Percentiles rank a stretch among this genome's conserved stretches.
Conservation (phyloP, 208 protist species). For the Jaenimonas drosophilae region DNA sequence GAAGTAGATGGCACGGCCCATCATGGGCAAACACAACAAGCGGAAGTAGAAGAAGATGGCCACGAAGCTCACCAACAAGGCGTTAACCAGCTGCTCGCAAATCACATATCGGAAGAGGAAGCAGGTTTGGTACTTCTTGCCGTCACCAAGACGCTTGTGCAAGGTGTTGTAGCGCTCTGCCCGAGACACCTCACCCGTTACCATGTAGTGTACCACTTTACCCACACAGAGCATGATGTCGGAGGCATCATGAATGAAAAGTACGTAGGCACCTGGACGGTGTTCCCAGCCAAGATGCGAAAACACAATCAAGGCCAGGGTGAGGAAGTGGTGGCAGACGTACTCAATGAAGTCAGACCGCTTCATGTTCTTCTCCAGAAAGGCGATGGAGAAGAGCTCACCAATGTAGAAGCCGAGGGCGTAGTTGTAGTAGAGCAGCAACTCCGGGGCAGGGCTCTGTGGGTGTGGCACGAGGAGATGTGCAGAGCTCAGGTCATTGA, state of each 20-base stretch:
- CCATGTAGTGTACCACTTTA: slow-evolving; percentile 54
- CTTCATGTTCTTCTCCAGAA: slow-evolving; percentile 36
- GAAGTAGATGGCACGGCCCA: slow-evolving; percentile 13
- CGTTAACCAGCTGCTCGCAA: slow-evolving; percentile 17
- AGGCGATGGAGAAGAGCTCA: slow-evolving; percentile 39
- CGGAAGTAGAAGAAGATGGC: slow-evolving; percentile 50
- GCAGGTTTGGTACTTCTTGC: slow-evolving; percentile 5
- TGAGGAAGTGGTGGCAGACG: slow-evolving; percentile 48
- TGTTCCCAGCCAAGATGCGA: slow-evolving; percentile 49
- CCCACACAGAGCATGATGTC: slow-evolving; percentile 57
- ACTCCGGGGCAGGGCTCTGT: slow-evolving; percentile 21
- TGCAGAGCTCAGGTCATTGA: slow-evolving; percentile 18
- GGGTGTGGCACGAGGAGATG: slow-evolving; percentile 40
- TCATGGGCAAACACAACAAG: slow-evolving; percentile 41
- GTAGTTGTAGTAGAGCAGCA: slow-evolving; percentile 60
- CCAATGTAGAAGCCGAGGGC: slow-evolving; percentile 58
- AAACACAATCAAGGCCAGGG: slow-evolving; percentile 37
- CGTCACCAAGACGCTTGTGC: neutral
- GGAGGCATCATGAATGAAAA: slow-evolving; percentile 65
- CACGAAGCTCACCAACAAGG: slow-evolving; percentile 38
- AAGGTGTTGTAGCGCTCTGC: slow-evolving; percentile 9
- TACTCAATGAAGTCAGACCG: slow-evolving; percentile 67
- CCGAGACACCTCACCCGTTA: slow-evolving; percentile 16
- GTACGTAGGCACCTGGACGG: slow-evolving; percentile 55
- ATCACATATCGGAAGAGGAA: slow-evolving; percentile 24